phyloP scores from a whole-genome alignment of 805 yeast genomes.

The Candida succiphila region DNA sequence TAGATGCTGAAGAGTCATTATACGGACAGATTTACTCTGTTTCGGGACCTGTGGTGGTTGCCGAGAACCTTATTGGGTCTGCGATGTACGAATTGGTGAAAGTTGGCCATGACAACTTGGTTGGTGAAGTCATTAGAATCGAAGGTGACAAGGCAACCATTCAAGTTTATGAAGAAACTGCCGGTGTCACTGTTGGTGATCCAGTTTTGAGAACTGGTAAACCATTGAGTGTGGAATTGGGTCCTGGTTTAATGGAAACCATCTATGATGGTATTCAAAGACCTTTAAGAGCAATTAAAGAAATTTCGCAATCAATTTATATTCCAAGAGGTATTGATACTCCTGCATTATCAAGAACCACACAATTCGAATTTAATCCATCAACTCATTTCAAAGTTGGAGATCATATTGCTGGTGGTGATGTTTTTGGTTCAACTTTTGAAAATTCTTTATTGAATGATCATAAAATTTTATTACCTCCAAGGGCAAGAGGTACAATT shows the following conservation, averaged over 20 bases:
- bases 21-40: conserved; percentile 90
- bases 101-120: conserved; percentile 94
- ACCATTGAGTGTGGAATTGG: conserved; percentile 97
- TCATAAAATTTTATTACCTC: conserved; percentile 93
- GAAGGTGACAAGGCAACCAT: conserved; percentile 95
- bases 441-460: conserved; percentile 90
- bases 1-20: conserved; percentile 66
- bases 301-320: conserved; percentile 80
- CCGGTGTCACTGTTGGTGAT: conserved; percentile 98
- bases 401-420: conserved; percentile 98
- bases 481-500: conserved; percentile 97
- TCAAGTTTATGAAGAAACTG: conserved; percentile 98
- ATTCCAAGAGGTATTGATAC: conserved; percentile 98
- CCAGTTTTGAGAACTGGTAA: conserved; percentile 98
- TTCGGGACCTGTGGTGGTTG: conserved; percentile 96
- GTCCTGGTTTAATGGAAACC: conserved; percentile 99
- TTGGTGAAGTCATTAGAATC: conserved; percentile 97
- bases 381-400: conserved; percentile 65
- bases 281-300: conserved; percentile 90
- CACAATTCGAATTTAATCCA: conserved; percentile 82
- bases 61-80: conserved; percentile 98
- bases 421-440: conserved; percentile 84
- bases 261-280: conserved; percentile 99
- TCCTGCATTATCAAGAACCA: conserved; percentile 82
- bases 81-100: conserved; percentile 99